A percentile compares a stretch with the other conserved stretches of the same genome.
Conservation (phyloP, 116 monocot genomes). For the Posidonia oceanica region DNA sequence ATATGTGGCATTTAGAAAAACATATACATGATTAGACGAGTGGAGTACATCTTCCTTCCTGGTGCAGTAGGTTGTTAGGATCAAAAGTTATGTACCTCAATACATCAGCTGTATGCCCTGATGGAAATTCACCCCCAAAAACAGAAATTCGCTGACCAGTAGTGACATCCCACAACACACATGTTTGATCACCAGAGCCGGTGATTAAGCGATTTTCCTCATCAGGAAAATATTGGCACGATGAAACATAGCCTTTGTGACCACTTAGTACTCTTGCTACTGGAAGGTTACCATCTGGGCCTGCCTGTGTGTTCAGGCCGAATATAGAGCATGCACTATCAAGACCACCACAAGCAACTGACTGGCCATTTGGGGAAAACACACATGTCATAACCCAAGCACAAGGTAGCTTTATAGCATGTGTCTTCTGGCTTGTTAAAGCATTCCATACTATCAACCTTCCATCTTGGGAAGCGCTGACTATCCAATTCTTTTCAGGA, state of each 20-base stretch:
- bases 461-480: conserved; percentile 95
- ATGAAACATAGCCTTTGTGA: conserved; percentile 91
- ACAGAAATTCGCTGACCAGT: conserved; percentile 84
- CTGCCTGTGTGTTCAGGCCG: conserved; percentile 66
- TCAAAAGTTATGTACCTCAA: conserved; percentile 41
- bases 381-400: conserved; percentile 96
- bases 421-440: conserved; percentile 96
- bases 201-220: conserved; percentile 79
- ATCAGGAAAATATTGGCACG: conserved; percentile 86
- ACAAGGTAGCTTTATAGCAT: conserved; percentile 84
- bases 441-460: conserved; percentile 97
- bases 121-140: conserved; percentile 98
- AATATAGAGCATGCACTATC: conserved; percentile 94
- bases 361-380: conserved; percentile 83
- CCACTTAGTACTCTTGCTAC: conserved; percentile 69
- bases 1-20: no score
- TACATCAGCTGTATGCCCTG: conserved; percentile 91
- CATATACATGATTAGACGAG: no score
- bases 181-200: conserved; percentile 95
- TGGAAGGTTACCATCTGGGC: conserved; percentile 84
- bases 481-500: conserved; percentile 84
- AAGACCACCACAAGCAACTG: conserved; percentile 89
- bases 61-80: neutral
- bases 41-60: no score
- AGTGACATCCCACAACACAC: conserved; percentile 86